Base-by-base conservation (phyloP, 352 stramenopile genomes). In the Phytophthora hibernalis region DNA sequence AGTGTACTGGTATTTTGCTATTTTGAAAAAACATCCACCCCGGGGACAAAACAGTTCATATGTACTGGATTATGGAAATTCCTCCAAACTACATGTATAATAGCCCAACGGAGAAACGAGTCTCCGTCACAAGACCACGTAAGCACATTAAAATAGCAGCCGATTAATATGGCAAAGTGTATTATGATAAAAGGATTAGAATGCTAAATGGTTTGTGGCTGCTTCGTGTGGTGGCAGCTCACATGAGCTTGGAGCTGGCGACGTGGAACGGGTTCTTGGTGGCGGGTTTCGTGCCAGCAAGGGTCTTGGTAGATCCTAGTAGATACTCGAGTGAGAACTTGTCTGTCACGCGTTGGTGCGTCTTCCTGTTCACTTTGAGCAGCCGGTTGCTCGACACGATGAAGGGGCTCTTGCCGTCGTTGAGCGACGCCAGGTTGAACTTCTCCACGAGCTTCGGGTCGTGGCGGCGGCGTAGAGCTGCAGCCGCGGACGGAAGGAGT, bases 311-410 rank as follows among this genome's bases (percentile, higher is more conserved):
- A 0, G 49, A 5, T 13, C 78, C 78, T 11, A 85, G 70, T 37
- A 92, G 72, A 57, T 92, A 90, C 53, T 84, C 70, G 37, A 91
- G 75, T 37, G 84, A 92, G 65, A 91, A 91, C 37, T 89, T 70
- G 52, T 87, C 77, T 33, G 78, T 76, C 42, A 88, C 71, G 28
- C 77, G 52, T 20, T 79, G 63, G 62, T 58, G 20, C 37, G 61
- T 45, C 55, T 68, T 72, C 59, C 62, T 74, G 45, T 42, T 59
- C 11, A 74, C 47, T 28, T 84, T 81, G 11, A 89, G 61, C 51
- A 91, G 64, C 54, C 67, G 66, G 56, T 90, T 69, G 58, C 81
- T 91, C 53, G 74, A 74, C 40, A 89, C 81, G 22, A 85, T 49
- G 61, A 93, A 93, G 2, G 82, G 82, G 71, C 63, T 93, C 66